Evolutionary conservation across 768 basidiomycete genomes (phyloP).

Genomic region (Chalciporus sphaerocephalus): DNA sequence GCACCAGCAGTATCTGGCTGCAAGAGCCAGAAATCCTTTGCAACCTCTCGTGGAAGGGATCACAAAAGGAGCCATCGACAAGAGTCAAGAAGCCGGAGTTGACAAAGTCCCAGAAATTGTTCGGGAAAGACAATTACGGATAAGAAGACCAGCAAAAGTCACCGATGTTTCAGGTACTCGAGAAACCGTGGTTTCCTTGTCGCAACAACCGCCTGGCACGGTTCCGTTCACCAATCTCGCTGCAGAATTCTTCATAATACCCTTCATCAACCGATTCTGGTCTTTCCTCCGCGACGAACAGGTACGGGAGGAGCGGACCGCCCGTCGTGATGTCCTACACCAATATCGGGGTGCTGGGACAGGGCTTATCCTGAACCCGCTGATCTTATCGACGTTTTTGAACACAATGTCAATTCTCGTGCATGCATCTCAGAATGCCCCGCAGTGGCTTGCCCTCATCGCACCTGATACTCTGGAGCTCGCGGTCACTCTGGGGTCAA

Average conservation of each 20-base stretch:
- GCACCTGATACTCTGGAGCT: conserved; percentile 82
- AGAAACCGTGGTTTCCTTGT: conserved; percentile 14
- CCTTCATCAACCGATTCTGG: conserved; percentile 94
- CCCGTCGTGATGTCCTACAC: conserved; percentile 47
- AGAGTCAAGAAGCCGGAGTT: conserved; percentile 48
- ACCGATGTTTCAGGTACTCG: conserved; percentile 32
- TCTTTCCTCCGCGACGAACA: conserved; percentile 84
- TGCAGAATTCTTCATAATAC: conserved; percentile 83
- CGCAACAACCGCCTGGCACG: conserved; percentile 3
- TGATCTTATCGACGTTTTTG: conserved; percentile 73
- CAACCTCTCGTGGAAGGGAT: conserved; percentile 61
- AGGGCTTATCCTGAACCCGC: conserved; percentile 74
- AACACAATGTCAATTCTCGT: conserved; percentile 73
- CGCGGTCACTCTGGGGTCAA: conserved; percentile 72
- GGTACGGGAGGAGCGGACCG: conserved; percentile 66
- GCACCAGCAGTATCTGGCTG: conserved; percentile 62
- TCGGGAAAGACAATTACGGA: conserved; percentile 70
- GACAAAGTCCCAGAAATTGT: conserved; percentile 57
- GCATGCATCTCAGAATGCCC: conserved; percentile 76
- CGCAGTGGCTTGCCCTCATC: conserved; percentile 75
- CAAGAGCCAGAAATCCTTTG: conserved; percentile 40
- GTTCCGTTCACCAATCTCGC: conserved; percentile 66
- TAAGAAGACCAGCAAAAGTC: conserved; percentile 48
- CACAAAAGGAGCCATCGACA: conserved; percentile 58
- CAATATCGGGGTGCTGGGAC: conserved; percentile 73